Evolutionary conservation across 2,329 filamentous ascomycete genomes (phyloP), one percentile per base, ranked within the genome.

Genomic region (Beauveria asiatica): DNA sequence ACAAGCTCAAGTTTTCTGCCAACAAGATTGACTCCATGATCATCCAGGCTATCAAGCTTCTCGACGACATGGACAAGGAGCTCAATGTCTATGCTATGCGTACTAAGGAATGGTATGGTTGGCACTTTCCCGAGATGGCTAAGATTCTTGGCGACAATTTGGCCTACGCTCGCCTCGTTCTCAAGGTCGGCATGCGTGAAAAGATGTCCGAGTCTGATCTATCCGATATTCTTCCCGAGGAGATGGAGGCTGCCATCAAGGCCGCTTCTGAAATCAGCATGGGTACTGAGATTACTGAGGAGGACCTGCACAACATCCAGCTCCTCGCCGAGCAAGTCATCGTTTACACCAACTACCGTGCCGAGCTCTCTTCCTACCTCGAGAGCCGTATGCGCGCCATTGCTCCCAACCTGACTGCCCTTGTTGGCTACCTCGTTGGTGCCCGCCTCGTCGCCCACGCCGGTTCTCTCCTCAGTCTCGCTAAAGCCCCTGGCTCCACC

Each of bases 1-100:
- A 99, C 80, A 97, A 96, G 83, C 86, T 99, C 71, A 97, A 97
- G 81, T 99, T 99, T 78, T 96, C 91, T 9, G 89, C 93, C 61
- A 92, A 99, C 73, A 99, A 99, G 82, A 93, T 99, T 67, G 94
- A 99, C 73, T 94, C 94, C 56, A 99, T 99, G 94, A 96, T 99
- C 71, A 92, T 99, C 61, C 94, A 99, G 78, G 92, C 92, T 61
- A 94, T 99, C 72, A 88, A 89, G 65, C 84, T 97, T 56, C 82
- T 99, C 51, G 94, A 99, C 72, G 94, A 99, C 65, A 80, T 99
- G 63, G 94, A 99, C 80, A 99, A 99, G 82, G 94, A 99, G 77
- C 81, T 99, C 65, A 99, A 99, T 80, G 94, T 90, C 68, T 97
- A 97, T 72, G 93, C 94, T 65, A 99, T 99, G 94, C 84, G 94